Evolutionary conservation across 1,284 basidiomycete genomes (phyloP).

Genomic region (Pyrrhoderma lamaoense): DNA sequence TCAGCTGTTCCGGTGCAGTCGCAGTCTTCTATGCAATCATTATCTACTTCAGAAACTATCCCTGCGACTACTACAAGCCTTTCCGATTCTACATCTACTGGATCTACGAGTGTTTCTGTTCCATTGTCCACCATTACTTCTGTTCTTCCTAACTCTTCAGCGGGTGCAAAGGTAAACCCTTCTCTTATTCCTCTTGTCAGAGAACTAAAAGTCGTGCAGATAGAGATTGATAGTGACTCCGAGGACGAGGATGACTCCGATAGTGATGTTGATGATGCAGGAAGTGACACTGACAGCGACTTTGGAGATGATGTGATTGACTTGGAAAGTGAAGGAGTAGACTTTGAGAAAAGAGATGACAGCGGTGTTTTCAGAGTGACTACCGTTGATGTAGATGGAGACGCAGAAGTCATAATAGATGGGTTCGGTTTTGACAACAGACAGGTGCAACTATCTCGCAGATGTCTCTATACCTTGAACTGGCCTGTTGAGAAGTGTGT

Average conservation of each 20-base stretch:
- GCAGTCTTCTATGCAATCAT: neutral
- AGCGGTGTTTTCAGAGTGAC: conserved; percentile 19
- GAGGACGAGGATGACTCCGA: conserved; percentile 17
- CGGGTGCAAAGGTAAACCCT: conserved; percentile 15
- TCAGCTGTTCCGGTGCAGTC: neutral
- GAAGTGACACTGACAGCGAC: conserved; percentile 12
- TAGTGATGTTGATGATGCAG: conserved; percentile 17
- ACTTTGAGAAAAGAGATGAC: conserved; percentile 8
- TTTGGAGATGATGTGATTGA: conserved; percentile 11
- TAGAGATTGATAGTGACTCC: neutral
- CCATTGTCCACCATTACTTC: conserved; percentile 7
- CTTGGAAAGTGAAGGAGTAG: neutral
- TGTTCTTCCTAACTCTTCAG: neutral
- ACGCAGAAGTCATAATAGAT: conserved; percentile 36
- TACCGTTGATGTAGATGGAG: conserved; percentile 28
- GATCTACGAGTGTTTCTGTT: conserved; percentile 12
- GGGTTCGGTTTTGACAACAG: conserved; percentile 33
- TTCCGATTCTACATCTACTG: conserved; percentile 2
- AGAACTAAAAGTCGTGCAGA: no score
- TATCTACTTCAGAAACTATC: neutral
- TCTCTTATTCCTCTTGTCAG: neutral
- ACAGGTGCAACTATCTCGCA: conserved; percentile 32
- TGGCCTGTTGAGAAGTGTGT: conserved; percentile 60
- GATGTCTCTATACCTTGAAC: conserved; percentile 52
- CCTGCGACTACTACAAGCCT: neutral